Evolutionary conservation across 2,329 filamentous ascomycete genomes (phyloP), one percentile per base, ranked within the genome.

Genomic region (Hypoxylon rubiginosum): DNA sequence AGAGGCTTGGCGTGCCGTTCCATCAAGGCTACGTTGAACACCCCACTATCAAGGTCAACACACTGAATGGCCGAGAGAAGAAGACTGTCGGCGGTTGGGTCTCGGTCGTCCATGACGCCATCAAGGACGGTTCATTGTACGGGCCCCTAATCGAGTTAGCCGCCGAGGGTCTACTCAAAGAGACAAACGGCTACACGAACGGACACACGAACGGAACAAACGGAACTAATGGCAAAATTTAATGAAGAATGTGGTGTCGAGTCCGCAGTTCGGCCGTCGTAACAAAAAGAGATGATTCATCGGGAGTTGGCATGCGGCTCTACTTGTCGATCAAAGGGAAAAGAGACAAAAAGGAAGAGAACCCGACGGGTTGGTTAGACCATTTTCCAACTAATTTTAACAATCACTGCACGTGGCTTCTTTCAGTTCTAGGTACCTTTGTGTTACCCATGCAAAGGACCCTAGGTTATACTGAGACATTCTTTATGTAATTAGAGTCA

Each of bases 21-120:
- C 69, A 72, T 48, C 69, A 68, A 26, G 71, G 71, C 28, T 65
- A 69, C 41, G 49, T 66, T 28, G 71, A 72, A 49, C 71, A 72
- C 32, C 71, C 71, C 19, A 68, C 61, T 2, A 49, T 52, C 30
- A 52, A 62, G 49, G 62, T 53, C 26, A 39, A 55, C 17, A 60
- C 39, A 15, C 48, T 69, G 6, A 56, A 70, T 39, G 68, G 69
- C 28, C 64, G 71, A n/a, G 53, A 65, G 9, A 71, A 71, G 62
- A 71, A 63, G 58, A 69, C 52, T 15, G 56, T 72, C 2, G 71
- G 71, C 5, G 61, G 69, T 9, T 71, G 71, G 71, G 60, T 71
- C 15, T 72, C 71, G 1, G 64, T 70, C 8, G 46, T 72, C 10
- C 70, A 72, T 26, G 71, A 71, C 49, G 64, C 67, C 1, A 68